Conservation (phyloP, 805 yeast genomes). For the Zygosaccharomyces rouxii region DNA sequence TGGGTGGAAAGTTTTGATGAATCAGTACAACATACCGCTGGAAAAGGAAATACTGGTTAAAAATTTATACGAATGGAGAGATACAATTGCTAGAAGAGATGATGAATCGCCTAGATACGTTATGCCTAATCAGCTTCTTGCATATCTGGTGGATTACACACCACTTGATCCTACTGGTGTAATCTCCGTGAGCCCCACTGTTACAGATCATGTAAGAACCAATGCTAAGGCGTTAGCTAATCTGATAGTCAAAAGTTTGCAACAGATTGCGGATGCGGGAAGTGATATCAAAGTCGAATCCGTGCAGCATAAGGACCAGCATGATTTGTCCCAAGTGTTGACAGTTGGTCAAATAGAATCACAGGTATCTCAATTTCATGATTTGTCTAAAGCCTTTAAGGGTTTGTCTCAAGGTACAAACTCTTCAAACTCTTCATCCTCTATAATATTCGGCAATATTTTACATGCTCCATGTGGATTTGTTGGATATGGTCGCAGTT, state of each 20-base stretch:
- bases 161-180: constrained; percentile 61
- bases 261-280: constrained; percentile 15
- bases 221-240: constrained; percentile 55
- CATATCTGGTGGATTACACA: constrained; percentile 50
- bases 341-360: constrained; percentile 20
- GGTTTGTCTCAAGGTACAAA: not conserved
- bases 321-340: constrained; percentile 9
- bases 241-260: constrained; percentile 45
- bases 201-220: constrained; percentile 53
- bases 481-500: constrained; percentile 8
- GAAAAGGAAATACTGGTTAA: constrained; percentile 53
- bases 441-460: constrained; percentile 15
- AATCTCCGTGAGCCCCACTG: constrained; percentile 42
- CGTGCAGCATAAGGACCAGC: not conserved
- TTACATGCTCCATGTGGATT: constrained; percentile 6
- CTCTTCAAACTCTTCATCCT: not conserved
- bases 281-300: not conserved
- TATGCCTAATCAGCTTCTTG: constrained; percentile 76
- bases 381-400: not conserved
- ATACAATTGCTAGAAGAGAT: constrained; percentile 58
- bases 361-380: constrained; percentile 11
- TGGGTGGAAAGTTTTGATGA: constrained; percentile 63
- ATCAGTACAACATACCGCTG: constrained; percentile 59
- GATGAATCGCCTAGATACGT: constrained; percentile 85
- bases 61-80: constrained; percentile 79